Conservation (phyloP, 2,329 filamentous ascomycete species). For the Claviceps capensis region DNA sequence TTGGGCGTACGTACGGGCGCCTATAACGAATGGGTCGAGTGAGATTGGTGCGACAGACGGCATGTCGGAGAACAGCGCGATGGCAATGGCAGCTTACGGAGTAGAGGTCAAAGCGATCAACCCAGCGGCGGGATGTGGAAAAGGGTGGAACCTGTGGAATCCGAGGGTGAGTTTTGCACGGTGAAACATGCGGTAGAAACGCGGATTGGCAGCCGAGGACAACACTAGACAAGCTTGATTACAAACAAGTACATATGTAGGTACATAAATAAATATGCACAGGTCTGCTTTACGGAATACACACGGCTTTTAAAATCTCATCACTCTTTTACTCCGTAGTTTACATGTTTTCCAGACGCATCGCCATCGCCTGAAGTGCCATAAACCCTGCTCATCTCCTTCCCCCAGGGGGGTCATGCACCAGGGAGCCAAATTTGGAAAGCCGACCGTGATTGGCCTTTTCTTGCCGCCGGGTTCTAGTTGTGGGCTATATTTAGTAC, state of each 20-base stretch:
- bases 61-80: not conserved
- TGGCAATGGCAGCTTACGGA: not conserved
- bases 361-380: no score
- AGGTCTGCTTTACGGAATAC: no score
- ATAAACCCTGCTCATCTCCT: no score
- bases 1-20: not conserved
- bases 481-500: conserved; percentile 20
- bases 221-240: not conserved
- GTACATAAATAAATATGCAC: no score
- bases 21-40: not conserved
- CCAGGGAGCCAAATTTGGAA: conserved; percentile 13
- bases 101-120: not conserved
- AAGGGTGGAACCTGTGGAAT: not conserved
- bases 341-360: no score
- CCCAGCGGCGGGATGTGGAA: not conserved
- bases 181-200: not conserved
- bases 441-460: conserved; percentile 15
- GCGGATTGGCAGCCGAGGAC: not conserved
- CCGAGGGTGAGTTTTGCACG: not conserved
- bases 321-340: no score
- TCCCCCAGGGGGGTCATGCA: not conserved
- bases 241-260: no score
- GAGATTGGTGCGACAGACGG: not conserved
- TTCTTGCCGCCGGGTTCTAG: conserved; percentile 18
- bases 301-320: no score